Base-by-base conservation (phyloP, 345 rosid species). In the Corymbia maculata region DNA sequence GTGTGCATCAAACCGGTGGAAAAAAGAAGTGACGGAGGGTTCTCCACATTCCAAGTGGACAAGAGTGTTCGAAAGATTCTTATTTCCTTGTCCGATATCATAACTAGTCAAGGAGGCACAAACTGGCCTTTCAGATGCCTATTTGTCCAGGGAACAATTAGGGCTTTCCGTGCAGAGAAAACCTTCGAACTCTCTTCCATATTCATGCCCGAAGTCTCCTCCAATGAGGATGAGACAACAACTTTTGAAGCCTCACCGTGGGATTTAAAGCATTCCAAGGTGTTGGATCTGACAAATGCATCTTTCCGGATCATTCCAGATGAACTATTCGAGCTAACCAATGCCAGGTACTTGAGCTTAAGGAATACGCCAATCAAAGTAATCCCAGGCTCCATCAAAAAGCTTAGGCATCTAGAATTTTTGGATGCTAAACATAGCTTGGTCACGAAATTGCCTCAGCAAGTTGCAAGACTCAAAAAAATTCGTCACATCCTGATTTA, bases 151-250 rank as follows among this genome's bases (percentile, higher is more conserved):
- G 88, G 86, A 61, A 88, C 87, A 49, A n/a, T 87, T 66, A 70
- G 87, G 24, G 66, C 85, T 79, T 47, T 87, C 24, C 55, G 42
- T 22, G 85, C 55, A 57, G 88, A 88, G 64, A 47, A 44, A 28
- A 55, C 49, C 64, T 88, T 89, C 86, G 68, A 86, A 13, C 87
- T 91, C 42, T 90, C 90, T 19, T 91, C 91, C 7, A 36, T 91
- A 5, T 88, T 90, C 79, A 17, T 89, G 89, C 91, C 91, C 42
- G 89, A 85, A 17, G 24, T 19, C 22, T 53, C 57, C 17, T 13
- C 17, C 8, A 51, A 88, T 28, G 88, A 42, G 4, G 85, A 89
- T 50, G 11, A 50, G 51, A 10, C 51, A 50, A 50, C 51, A 50
- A 50, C 51, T 50, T 50, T 13, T 13, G 11, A 50, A 50, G 51